Evolutionary conservation across 2,329 filamentous ascomycete species (phyloP).

Genomic region (Cercospora brassicicola): DNA sequence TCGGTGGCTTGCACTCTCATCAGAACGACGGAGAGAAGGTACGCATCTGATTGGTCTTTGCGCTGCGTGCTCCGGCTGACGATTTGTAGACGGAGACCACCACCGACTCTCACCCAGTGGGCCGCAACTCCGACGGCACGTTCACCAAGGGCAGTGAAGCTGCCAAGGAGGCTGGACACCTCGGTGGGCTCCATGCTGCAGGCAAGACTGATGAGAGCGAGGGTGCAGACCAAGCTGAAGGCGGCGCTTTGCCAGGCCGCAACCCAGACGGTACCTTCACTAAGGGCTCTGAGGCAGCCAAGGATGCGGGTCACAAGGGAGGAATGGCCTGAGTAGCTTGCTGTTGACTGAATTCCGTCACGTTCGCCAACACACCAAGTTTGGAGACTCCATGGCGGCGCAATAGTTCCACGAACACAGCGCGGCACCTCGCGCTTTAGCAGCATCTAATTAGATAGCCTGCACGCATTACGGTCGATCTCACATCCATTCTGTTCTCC

Average conservation of each 20-base stretch:
- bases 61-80: neutral
- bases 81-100: neutral
- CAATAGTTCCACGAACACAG: neutral
- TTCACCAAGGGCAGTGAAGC: slow-evolving; percentile 29
- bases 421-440: neutral
- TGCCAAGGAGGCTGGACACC: slow-evolving; percentile 28
- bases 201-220: slow-evolving; percentile 19
- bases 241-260: slow-evolving; percentile 34
- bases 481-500: neutral
- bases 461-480: neutral
- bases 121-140: slow-evolving; percentile 30
- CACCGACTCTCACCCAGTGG: slow-evolving; percentile 19
- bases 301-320: slow-evolving; percentile 30
- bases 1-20: slow-evolving; percentile 26
- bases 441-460: neutral
- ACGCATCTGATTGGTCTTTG: neutral
- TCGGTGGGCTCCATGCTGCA: slow-evolving; percentile 25
- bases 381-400: neutral
- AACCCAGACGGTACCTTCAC: slow-evolving; percentile 35
- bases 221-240: slow-evolving; percentile 28
- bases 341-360: neutral
- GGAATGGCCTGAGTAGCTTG: slow-evolving; percentile 17
- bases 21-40: slow-evolving; percentile 8
- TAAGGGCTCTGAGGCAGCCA: slow-evolving; percentile 33
- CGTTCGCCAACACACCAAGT: neutral